Evolutionary conservation across 2,329 filamentous ascomycete species (phyloP), one percentile per base, ranked within the genome.

Genomic region (Nigrospora osmanthi): DNA sequence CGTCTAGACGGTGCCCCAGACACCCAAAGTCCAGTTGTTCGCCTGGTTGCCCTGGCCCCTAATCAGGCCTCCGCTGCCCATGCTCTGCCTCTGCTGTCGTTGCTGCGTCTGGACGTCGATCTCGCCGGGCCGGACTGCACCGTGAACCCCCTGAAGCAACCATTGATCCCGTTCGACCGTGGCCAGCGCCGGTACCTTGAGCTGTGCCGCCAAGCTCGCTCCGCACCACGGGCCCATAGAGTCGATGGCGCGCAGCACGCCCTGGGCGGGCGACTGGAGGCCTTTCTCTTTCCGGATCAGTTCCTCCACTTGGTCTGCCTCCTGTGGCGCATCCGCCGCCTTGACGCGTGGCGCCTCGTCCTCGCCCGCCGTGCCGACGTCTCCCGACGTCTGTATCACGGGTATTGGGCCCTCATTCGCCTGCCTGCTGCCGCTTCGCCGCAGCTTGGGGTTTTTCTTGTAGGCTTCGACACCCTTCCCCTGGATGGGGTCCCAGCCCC

Each of bases 401-500:
- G 56, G 53, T 37, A 54, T 46, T 11, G 49, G 40, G 3, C 51
- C 52, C 12, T 52, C 51, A 34, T 48, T 43, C 10, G 55, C 57
- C 43, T 57, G 57, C 11, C 52, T 54, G 19, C 47, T 56, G 16
- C 48, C 52, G 13, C 56, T 58, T 34, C 60, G 62, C 41, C 64
- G 64, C 28, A 73, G 58, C 47, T 70, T 72, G 0, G 64, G 52
- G 47, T 75, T 77, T 12, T 59, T 59, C 44, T 66, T 70, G 32
- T 77, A 60, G 47, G 76, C 69, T 11, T 79, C 80, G 4, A 80
- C 76, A 1, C 76, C 83, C 53, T 84, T 86, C 33, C 85, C 89
- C 37, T 76, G 74, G 2, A 95, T 81, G 0, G 79, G 73, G 53
- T 87, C 81, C 89, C 91, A 97, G 7, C 88, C 87, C 49, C 81